phyloP scores from a whole-genome alignment of 1,139 yeast genomes.

The Spathaspora jeffriesii region DNA sequence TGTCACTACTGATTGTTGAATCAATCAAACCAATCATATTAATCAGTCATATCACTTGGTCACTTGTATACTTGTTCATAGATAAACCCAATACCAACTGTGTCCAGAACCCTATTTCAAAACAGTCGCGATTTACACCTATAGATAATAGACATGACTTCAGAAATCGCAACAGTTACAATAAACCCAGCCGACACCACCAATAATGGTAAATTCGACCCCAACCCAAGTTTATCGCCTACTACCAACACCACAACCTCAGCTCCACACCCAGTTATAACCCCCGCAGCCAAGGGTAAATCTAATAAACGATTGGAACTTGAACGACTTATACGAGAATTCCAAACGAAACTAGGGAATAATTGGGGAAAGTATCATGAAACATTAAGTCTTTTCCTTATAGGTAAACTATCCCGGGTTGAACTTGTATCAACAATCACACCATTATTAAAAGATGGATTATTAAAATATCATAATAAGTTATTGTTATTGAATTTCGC shows the following conservation, averaged over 20 bases:
- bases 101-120: too few species aligned
- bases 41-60: too few species aligned
- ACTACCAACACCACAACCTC: neutral
- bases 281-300: constrained; percentile 9
- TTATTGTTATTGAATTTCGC: constrained; percentile 79
- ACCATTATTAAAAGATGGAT: constrained; percentile 54
- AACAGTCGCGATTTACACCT: too few species aligned
- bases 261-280: constrained; percentile 5
- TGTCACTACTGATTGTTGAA: too few species aligned
- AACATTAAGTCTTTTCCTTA: constrained; percentile 69
- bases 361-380: constrained; percentile 90
- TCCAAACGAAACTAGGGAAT: constrained; percentile 69
- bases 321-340: constrained; percentile 69
- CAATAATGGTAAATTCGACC: constrained; percentile 5
- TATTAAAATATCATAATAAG: constrained; percentile 71
- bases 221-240: neutral
- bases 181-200: constrained; percentile 6
- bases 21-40: too few species aligned
- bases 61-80: too few species aligned
- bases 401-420: constrained; percentile 75
- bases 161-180: constrained; percentile 10
- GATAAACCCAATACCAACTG: too few species aligned
- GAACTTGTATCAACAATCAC: constrained; percentile 65
- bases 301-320: constrained; percentile 61
- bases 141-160: too few species aligned